A percentile compares a stretch with the other conserved stretches of the same genome.
phyloP scores from a whole-genome alignment of 148 eudicot genomes.

The Bassia scoparia region DNA sequence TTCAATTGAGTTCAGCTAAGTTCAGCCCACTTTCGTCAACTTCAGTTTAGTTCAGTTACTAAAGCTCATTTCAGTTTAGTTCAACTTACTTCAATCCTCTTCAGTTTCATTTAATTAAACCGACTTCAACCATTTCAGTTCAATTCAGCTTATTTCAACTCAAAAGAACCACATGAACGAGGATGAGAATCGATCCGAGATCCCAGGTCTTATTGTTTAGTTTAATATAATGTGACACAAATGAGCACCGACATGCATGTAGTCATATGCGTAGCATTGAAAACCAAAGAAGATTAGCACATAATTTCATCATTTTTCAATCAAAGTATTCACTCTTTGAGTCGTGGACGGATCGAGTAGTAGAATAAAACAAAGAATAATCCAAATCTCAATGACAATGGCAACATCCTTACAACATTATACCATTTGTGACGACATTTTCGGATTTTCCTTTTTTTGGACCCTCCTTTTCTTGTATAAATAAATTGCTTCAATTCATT shows the following conservation, averaged over 20 bases:
- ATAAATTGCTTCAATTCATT: background rate
- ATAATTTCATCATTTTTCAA: background rate
- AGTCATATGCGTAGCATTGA: background rate
- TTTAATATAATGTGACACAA: no score
- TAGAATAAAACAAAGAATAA: background rate
- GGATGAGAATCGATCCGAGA: no score
- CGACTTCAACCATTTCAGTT: no score
- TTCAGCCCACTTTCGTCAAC: no score
- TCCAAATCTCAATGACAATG: background rate
- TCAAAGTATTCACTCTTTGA: background rate
- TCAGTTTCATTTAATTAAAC: background rate
- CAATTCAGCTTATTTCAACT: no score
- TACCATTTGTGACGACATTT: constrained; percentile 1
- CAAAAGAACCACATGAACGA: no score
- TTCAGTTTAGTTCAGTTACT: no score
- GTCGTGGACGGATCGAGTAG: background rate
- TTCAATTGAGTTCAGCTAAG: no score
- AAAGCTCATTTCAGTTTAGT: no score
- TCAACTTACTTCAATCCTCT: no score
- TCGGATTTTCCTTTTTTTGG: background rate
- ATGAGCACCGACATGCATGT: background rate
- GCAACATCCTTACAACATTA: constrained; percentile 15
- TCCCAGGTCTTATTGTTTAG: no score
- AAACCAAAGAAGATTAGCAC: background rate
- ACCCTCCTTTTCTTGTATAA: background rate